Percentiles rank a stretch among this genome's conserved stretches.
These are phyloP conservation scores for Aplosporella prunicola DNA, from an alignment of 2,329 filamentous ascomycete genomes.

Conservation along the genomic window DNA sequence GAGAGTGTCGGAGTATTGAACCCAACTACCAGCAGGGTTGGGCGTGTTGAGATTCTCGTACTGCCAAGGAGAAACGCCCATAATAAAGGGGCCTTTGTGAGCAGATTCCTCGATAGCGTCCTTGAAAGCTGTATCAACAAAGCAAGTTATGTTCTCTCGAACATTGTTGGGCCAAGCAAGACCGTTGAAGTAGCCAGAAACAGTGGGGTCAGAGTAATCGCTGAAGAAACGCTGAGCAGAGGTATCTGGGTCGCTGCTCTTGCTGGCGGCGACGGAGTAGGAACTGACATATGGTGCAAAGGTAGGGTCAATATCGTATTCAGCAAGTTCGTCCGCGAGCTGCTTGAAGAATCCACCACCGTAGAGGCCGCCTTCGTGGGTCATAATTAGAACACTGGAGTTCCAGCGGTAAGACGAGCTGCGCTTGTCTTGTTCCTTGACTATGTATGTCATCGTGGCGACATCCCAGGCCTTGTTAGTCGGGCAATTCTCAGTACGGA, in stretches of 20 bases:
- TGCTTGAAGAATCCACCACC: constrained; percentile 28
- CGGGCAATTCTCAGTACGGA: constrained; percentile 16
- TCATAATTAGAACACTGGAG: constrained; percentile 28
- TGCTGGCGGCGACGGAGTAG: constrained; percentile 21
- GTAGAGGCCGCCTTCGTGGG: constrained; percentile 27
- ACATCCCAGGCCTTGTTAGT: constrained; percentile 27
- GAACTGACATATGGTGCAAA: constrained; percentile 26
- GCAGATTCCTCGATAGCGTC: constrained; percentile 23
- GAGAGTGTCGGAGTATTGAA: constrained; percentile 30
- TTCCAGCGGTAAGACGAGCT: constrained; percentile 26
- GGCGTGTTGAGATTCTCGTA: constrained; percentile 31
- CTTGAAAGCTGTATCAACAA: constrained; percentile 26
- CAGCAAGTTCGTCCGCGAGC: constrained; percentile 14
- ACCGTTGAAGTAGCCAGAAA: constrained; percentile 31
- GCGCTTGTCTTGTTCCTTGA: constrained; percentile 15
- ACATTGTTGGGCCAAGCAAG: constrained; percentile 3
- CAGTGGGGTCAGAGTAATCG: constrained; percentile 24
- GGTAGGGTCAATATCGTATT: constrained; percentile 19
- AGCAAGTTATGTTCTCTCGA: constrained; percentile 1
- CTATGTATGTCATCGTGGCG: constrained; percentile 25
- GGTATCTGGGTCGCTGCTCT: constrained; percentile 16
- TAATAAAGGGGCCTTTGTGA: constrained; percentile 29
- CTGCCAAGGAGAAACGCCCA: constrained; percentile 32
- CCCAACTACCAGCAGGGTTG: constrained; percentile 20
- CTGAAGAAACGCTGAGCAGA: constrained; percentile 18